Base-by-base conservation (phyloP, 73 alveolate species). In the Durusdinium trenchii region DNA sequence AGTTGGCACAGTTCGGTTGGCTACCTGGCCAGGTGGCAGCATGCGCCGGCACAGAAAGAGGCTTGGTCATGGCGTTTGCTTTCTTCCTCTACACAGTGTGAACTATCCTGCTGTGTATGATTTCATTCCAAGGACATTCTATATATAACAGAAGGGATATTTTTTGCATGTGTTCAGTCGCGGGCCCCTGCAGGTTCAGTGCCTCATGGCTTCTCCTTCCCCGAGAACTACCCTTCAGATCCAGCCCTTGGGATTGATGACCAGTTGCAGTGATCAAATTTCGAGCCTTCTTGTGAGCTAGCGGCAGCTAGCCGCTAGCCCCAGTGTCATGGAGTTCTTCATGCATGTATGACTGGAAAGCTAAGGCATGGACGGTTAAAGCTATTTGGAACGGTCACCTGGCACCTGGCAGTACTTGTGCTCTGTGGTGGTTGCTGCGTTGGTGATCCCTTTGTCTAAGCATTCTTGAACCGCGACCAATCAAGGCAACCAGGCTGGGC, bases 1-100 rank as follows among this genome's bases (percentile, higher is more conserved):
- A 35, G 5, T n/a, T 30, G 40, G 28, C 42, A 40, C 46, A 40
- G 47, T n/a, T 9, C 12, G 6, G 26, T 35, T 38, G 54, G 85
- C 26, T 30, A 75, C 42, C 64, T 46, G 45, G 47, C 26, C 43
- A 89, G 96, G 96, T 64, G 86, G 96, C 67, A 12, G 96, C 84
- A 46, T 89, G 96, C 43, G 96, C 96, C 4, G 96, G 96, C 61
- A 89, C 96, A 10, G 96, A 23, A 40, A 46, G 46, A 89, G 96
- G 96, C 82, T 43, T 26, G 82, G 51, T 7, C 40, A 23, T n/a
- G n/a, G n/a, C n/a, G n/a, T n/a, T n/a, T n/a, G n/a, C n/a, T n/a
- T n/a, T n/a, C n/a, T n/a, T n/a, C n/a, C n/a, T n/a, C n/a, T n/a
- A n/a, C n/a, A n/a, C n/a, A n/a, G n/a, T n/a, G n/a, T n/a, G n/a